These are phyloP conservation scores for Brasenia schreberi DNA, from an alignment of 164 flowering plant genomes.

Conservation along the genomic window DNA sequence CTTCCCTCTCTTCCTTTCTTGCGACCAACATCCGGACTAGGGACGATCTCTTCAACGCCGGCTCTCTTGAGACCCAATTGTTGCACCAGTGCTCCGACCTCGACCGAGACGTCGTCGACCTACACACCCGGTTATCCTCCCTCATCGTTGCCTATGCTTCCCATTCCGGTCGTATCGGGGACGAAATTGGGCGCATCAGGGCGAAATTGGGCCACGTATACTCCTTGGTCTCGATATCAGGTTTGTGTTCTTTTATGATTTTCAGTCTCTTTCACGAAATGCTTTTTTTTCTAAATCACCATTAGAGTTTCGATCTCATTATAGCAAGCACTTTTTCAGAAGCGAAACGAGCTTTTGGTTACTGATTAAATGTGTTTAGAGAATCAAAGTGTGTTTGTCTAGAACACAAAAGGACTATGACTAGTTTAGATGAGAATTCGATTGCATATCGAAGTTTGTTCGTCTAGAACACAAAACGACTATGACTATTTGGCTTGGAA, in stretches of 20 bases:
- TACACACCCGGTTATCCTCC: conserved; percentile 23
- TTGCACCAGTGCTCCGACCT: conserved; percentile 27
- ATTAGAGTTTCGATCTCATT: not conserved
- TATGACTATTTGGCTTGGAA: too few relatives aligned
- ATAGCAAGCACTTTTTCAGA: too few relatives aligned
- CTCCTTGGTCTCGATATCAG: conserved; percentile 23
- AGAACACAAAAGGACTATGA: too few relatives aligned
- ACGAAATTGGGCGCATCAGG: conserved; percentile 16
- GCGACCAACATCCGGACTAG: conserved; percentile 13
- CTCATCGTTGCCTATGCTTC: conserved; percentile 29
- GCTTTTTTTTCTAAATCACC: not conserved
- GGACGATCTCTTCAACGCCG: conserved; percentile 22
- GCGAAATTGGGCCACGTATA: conserved; percentile 30
- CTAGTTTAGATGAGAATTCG: too few relatives aligned
- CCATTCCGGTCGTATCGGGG: conserved; percentile 24
- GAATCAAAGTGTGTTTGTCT: too few relatives aligned
- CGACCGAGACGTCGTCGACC: conserved; percentile 25
- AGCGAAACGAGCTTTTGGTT: too few relatives aligned
- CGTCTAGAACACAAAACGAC: too few relatives aligned
- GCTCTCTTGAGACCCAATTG: conserved; percentile 30
- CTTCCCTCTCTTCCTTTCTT: conserved; percentile 30
- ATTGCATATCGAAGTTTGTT: too few relatives aligned
- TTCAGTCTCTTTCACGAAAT: conserved; percentile 13
- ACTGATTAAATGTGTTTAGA: too few relatives aligned
- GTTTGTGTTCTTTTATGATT: not conserved